Base-by-base conservation (phyloP, 1,139 yeast genomes). In the Kodamaea suecica region DNA sequence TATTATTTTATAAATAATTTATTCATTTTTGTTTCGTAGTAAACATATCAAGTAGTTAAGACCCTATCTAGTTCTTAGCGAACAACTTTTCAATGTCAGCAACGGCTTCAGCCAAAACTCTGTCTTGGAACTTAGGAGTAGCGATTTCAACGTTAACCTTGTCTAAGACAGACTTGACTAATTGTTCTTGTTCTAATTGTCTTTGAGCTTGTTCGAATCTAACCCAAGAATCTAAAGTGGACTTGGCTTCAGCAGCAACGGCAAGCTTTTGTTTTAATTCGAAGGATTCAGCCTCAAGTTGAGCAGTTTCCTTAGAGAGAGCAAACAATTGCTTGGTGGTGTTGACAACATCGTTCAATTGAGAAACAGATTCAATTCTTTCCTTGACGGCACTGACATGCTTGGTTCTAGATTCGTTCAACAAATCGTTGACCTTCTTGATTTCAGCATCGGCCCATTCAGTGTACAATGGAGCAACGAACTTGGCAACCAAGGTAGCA, bases 201-300 rank as follows among this genome's bases (percentile, higher is more conserved):
- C 97, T 92, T 55, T 90, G 94, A 62, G 87, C 90, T 52, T 87
- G 84, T 76, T 92, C 98, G 68, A 85, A 87, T 80, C 97, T 87
- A 54, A 88, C 97, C 98, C 98, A 92, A 24, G 97, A 87, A 70
- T 92, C 98, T 62, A 92, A 80, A 43, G 92, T 95, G 41, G 95
- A 70, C 75, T 84, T 88, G 58, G 97, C 97, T 74, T 88, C 96
- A 43, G 71, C 55, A 43, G 95, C 92, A 53, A 87, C 78, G 47
- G 83, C 92, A 50, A 86, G 87, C 62, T 81, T 70, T 75, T 92
- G 98, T 76, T 88, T 84, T 63, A 85, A 78, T 69, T 84, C 95
- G 57, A 90, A 92, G 35, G 92, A 80, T 68, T 87, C 78, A 47
- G 97, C 95, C 77, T 92, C 98, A 57, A 88, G 78, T 70, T 85